Conservation (phyloP, 352 stramenopile genomes). For the Saprolegnia diclina region DNA sequence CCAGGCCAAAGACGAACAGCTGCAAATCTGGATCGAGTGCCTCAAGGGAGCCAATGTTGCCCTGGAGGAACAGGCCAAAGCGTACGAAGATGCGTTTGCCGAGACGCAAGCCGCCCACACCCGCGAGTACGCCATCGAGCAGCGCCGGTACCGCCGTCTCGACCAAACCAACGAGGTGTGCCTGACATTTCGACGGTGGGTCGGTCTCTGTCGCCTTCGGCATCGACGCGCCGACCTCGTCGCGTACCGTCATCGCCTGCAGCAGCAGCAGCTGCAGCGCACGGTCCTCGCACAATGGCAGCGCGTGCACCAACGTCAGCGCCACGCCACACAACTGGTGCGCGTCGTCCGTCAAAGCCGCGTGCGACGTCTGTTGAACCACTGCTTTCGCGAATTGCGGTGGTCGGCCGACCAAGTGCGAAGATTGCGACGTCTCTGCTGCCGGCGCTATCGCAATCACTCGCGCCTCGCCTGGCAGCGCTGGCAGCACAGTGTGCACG, state of each 20-base stretch:
- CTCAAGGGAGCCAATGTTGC: constrained; percentile 13
- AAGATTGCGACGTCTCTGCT: not conserved
- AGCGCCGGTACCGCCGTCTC: constrained; percentile 10
- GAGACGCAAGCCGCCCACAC: not conserved
- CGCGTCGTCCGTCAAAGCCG: not conserved
- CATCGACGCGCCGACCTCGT: not conserved
- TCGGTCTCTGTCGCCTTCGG: constrained; percentile 6
- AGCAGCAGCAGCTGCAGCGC: not conserved
- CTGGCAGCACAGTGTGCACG: not conserved
- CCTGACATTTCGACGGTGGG: constrained; percentile 21
- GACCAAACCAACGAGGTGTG: constrained; percentile 22
- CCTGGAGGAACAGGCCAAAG: constrained; percentile 10
- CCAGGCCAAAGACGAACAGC: constrained; percentile 5
- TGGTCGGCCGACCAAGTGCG: not conserved
- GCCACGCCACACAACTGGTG: not conserved
- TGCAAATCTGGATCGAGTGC: constrained; percentile 7
- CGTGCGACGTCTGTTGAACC: not conserved
- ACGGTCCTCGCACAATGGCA: not conserved
- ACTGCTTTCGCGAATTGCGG: not conserved
- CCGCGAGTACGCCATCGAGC: constrained; percentile 9
- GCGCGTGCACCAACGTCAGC: not conserved
- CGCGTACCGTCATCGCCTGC: not conserved
- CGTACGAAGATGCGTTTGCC: not conserved
- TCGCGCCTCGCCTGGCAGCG: not conserved
- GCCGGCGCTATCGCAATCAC: not conserved